Percentiles rank a stretch among this genome's conserved stretches.
Evolutionary conservation across 768 basidiomycete genomes (phyloP).

Genomic region (Auricularia auricula-judae): DNA sequence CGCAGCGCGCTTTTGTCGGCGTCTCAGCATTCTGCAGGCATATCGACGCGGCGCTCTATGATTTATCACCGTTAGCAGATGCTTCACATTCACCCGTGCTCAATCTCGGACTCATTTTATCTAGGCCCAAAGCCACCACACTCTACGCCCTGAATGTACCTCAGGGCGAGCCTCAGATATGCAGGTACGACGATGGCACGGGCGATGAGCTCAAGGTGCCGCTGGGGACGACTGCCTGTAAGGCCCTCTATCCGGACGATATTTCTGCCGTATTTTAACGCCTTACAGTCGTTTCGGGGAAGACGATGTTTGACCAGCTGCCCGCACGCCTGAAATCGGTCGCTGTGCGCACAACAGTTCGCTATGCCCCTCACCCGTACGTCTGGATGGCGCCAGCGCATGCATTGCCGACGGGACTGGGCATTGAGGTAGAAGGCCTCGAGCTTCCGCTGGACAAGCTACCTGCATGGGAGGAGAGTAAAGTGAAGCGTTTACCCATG

Average conservation of each 20-base stretch:
- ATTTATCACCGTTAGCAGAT: slow-evolving; percentile 39
- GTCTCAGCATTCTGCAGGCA: slow-evolving; percentile 27
- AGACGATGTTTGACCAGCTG: slow-evolving; percentile 75
- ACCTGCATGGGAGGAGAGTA: slow-evolving; percentile 72
- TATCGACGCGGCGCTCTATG: slow-evolving; percentile 80
- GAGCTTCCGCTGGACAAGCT: slow-evolving; percentile 59
- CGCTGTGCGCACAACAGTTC: slow-evolving; percentile 64
- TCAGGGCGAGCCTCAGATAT: slow-evolving; percentile 46
- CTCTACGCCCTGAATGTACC: slow-evolving; percentile 73
- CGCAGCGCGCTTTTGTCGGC: too few relatives aligned
- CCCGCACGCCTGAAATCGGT: slow-evolving; percentile 63
- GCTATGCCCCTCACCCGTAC: slow-evolving; percentile 79
- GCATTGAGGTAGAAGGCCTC: slow-evolving; percentile 66
- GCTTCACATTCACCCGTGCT: neutral
- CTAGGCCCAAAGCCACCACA: slow-evolving; percentile 65
- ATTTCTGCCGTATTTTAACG: neutral
- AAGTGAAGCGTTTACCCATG: slow-evolving; percentile 61
- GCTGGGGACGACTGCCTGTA: slow-evolving; percentile 78
- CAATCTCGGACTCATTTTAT: neutral
- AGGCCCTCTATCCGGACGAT: slow-evolving; percentile 12
- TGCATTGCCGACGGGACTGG: slow-evolving; percentile 68
- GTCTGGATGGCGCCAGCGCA: slow-evolving; percentile 81
- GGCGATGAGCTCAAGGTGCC: slow-evolving; percentile 76
- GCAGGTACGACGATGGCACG: slow-evolving; percentile 78
- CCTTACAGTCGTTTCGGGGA: slow-evolving; percentile 39